A percentile compares a stretch with the other conserved stretches of the same genome.
These are phyloP conservation scores for Penicillium capsulatum DNA, from an alignment of 2,329 filamentous ascomycete genomes.

Conservation along the genomic window DNA sequence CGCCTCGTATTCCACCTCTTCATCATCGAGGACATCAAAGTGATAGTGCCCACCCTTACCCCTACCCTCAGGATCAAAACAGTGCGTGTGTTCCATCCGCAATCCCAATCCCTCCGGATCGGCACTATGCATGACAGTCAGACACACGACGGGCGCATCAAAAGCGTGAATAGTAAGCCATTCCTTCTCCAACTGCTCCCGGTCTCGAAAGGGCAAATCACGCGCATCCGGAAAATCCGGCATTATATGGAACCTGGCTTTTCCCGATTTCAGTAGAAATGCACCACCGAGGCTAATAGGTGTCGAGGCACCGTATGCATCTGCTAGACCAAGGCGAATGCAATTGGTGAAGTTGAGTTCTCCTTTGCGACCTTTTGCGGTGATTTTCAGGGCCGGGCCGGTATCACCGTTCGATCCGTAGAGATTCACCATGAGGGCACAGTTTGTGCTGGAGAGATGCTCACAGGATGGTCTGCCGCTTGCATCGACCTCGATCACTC, in stretches of 20 bases:
- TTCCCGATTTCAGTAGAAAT: slow-evolving; percentile 40
- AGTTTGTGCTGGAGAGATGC: slow-evolving; percentile 30
- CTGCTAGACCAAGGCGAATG: slow-evolving; percentile 12
- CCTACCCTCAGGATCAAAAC: slow-evolving; percentile 34
- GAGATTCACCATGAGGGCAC: slow-evolving; percentile 44
- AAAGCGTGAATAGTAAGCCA: slow-evolving; percentile 44
- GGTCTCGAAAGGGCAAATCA: slow-evolving; percentile 27
- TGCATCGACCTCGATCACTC: slow-evolving; percentile 9
- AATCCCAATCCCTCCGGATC: slow-evolving; percentile 40
- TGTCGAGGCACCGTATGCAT: slow-evolving; percentile 31
- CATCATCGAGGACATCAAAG: slow-evolving; percentile 34
- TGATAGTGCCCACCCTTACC: slow-evolving; percentile 47
- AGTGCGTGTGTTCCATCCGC: slow-evolving; percentile 49
- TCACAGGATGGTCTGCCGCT: slow-evolving; percentile 14
- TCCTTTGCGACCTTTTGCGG: slow-evolving; percentile 26
- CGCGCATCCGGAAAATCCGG: slow-evolving; percentile 39
- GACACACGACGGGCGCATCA: slow-evolving; percentile 37
- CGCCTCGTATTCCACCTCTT: slow-evolving; percentile 45
- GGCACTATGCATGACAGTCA: slow-evolving; percentile 43
- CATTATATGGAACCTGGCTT: slow-evolving; percentile 43
- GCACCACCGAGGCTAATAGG: slow-evolving; percentile 42
- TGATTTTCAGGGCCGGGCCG: slow-evolving; percentile 38
- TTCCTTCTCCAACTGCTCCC: slow-evolving; percentile 26
- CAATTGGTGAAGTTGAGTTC: slow-evolving; percentile 15
- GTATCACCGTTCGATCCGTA: slow-evolving; percentile 36